Conservation (phyloP, 169 alveolate genomes). For the Cytauxzoon felis region DNA sequence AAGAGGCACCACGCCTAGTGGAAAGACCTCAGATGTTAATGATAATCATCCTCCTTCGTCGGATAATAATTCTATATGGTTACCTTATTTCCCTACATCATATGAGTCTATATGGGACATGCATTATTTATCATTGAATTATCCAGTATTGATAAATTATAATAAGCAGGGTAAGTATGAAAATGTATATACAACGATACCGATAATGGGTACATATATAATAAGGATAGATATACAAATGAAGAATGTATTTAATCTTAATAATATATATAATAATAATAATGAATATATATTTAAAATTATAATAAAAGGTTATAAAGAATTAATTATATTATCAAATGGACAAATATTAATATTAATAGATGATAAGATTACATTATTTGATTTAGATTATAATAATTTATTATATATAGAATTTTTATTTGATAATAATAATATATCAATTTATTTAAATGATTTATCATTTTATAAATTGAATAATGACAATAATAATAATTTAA, state of each 20-base stretch:
- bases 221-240: conserved; percentile 36
- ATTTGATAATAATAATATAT: conserved; percentile 5
- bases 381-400: conserved; percentile 4
- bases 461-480: conserved; percentile 4
- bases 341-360: conserved; percentile 39
- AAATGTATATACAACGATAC: conserved; percentile 5
- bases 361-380: conserved; percentile 17
- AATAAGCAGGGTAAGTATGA: neutral
- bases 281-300: conserved; percentile 7
- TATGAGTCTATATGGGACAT: conserved; percentile 25
- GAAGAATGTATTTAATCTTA: neutral
- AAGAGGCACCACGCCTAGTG: too few species aligned
- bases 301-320: neutral
- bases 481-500: neutral
- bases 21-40: too few species aligned
- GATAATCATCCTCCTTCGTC: too few species aligned
- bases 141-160: conserved; percentile 27
- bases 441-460: conserved; percentile 26
- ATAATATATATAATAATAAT: conserved; percentile 6
- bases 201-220: conserved; percentile 38
- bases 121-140: conserved; percentile 48
- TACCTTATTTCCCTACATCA: conserved; percentile 13
- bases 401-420: conserved; percentile 27
- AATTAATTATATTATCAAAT: conserved; percentile 12
- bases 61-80: conserved; percentile 2